Conservation (phyloP, 1,284 basidiomycete species). For the Albatrellus sp. region DNA sequence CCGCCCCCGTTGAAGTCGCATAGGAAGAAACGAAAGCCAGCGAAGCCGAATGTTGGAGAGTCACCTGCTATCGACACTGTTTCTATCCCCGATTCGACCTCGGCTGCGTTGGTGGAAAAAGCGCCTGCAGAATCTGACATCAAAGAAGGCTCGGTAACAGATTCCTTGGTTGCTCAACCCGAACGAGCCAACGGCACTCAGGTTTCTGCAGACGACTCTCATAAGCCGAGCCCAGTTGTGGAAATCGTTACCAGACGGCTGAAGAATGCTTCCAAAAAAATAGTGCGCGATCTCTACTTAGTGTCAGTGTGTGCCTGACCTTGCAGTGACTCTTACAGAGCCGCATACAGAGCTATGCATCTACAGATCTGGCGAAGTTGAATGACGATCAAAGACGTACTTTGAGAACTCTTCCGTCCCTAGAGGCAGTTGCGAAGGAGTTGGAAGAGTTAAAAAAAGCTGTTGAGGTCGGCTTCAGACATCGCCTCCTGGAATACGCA, state of each 20-base stretch:
- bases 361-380: conserved; percentile 53
- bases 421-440: conserved; percentile 71
- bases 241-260: conserved; percentile 71
- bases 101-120: conserved; percentile 36
- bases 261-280: conserved; percentile 70
- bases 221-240: conserved; percentile 55
- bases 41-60: conserved; percentile 15
- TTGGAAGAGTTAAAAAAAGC: conserved; percentile 71
- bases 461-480: conserved; percentile 48
- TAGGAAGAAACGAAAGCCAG: conserved; percentile 56
- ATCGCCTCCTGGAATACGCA: background rate
- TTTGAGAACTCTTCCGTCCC: conserved; percentile 53
- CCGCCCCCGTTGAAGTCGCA: conserved; percentile 42
- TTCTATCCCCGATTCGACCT: conserved; percentile 31
- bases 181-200: conserved; percentile 27
- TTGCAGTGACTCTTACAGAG: conserved; percentile 29
- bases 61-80: conserved; percentile 24
- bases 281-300: conserved; percentile 38
- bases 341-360: conserved; percentile 59
- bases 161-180: conserved; percentile 32
- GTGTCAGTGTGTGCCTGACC: background rate
- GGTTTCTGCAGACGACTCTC: conserved; percentile 20
- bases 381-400: conserved; percentile 76
- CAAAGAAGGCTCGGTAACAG: conserved; percentile 34
- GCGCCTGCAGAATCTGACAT: conserved; percentile 34